Evolutionary conservation across 257 asterid genomes (phyloP).

Genomic region (Fraxinus cuspidata): DNA sequence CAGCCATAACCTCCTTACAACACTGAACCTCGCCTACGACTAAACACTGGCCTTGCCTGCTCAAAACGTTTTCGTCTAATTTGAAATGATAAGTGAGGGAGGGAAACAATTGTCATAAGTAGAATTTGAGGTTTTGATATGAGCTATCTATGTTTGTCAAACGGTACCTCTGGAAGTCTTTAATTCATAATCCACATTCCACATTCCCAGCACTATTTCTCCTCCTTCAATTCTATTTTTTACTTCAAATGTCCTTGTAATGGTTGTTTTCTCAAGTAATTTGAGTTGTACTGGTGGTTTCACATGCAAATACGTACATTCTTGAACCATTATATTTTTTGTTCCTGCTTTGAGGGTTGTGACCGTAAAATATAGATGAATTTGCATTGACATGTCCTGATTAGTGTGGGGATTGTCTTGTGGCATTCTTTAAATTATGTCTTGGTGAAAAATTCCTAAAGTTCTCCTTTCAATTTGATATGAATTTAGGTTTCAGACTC

Average conservation of each 20-base stretch:
- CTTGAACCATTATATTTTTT: background rate
- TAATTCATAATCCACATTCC: background rate
- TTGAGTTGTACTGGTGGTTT: background rate
- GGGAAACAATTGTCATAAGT: background rate
- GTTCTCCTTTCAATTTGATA: background rate
- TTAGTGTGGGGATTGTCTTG: background rate
- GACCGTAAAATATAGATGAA: background rate
- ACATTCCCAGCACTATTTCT: background rate
- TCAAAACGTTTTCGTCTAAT: background rate
- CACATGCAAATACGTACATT: background rate
- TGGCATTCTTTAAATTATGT: slow-evolving; percentile 6
- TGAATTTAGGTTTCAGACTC: slow-evolving; percentile 66
- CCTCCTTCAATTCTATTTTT: background rate
- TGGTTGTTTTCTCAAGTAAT: background rate
- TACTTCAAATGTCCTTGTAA: background rate
- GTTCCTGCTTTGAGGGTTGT: slow-evolving; percentile 17
- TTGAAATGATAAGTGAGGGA: background rate
- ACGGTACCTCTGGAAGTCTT: background rate
- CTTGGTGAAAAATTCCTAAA: slow-evolving; percentile 4
- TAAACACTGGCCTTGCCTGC: background rate
- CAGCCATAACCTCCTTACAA: background rate
- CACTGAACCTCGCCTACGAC: background rate
- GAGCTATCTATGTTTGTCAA: background rate
- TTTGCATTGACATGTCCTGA: background rate
- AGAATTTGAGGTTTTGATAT: background rate